These are phyloP conservation scores for Arthrobotrys iridis DNA, from an alignment of 2,329 filamentous ascomycete species.

Conservation along the genomic window DNA sequence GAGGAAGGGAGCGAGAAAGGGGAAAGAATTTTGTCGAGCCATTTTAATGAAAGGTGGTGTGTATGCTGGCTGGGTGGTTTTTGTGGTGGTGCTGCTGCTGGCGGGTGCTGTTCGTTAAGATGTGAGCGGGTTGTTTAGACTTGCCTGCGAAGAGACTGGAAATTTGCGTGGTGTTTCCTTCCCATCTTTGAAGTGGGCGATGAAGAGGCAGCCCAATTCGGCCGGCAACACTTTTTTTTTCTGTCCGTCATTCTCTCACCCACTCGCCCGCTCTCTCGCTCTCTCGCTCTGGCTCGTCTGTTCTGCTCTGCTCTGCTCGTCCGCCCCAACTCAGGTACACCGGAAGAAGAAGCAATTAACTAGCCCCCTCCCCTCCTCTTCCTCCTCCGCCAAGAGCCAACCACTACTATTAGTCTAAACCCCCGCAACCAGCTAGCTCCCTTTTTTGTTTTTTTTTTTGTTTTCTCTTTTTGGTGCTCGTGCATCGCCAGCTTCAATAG, in stretches of 20 bases:
- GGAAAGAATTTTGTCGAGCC: constrained; percentile 43
- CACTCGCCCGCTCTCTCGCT: no score
- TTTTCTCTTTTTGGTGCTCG: no score
- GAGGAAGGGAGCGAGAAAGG: constrained; percentile 29
- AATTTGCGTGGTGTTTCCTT: constrained; percentile 43
- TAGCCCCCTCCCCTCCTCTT: background rate
- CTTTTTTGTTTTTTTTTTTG: no score
- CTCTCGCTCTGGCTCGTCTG: background rate
- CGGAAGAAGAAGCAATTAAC: background rate
- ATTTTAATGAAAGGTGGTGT: constrained; percentile 42
- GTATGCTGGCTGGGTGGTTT: constrained; percentile 13
- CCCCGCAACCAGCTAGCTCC: background rate
- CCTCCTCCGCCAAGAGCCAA: background rate
- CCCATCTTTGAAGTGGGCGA: constrained; percentile 47
- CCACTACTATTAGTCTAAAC: no score
- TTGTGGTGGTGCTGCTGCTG: background rate
- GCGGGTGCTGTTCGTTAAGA: constrained; percentile 18
- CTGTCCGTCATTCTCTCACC: no score
- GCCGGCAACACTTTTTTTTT: background rate
- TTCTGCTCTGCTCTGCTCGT: no score
- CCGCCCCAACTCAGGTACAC: background rate
- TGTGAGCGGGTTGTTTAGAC: constrained; percentile 52
- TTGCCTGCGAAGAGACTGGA: constrained; percentile 49
- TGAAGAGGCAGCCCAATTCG: constrained; percentile 20
- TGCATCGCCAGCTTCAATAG: no score